Evolutionary conservation across 345 rosid genomes (phyloP).

Genomic region (Draba incana): DNA sequence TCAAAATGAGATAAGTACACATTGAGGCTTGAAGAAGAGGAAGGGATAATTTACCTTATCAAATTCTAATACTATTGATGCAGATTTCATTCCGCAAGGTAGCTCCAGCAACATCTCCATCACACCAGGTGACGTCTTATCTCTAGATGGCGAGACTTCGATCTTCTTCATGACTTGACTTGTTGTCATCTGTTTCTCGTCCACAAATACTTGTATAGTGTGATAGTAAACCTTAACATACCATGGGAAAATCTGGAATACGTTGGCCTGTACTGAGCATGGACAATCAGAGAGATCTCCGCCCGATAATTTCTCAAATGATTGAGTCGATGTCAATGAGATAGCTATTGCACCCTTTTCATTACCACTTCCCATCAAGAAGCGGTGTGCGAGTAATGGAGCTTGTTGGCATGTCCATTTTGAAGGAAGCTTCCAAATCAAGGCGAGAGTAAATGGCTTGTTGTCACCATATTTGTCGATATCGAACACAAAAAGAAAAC

Average conservation of each 20-base stretch:
- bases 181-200: constrained; percentile 55
- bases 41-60: constrained; percentile 64
- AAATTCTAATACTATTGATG: constrained; percentile 79
- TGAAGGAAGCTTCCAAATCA: constrained; percentile 67
- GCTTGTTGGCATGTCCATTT: constrained; percentile 63
- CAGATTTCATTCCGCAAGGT: constrained; percentile 73
- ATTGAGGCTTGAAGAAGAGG: constrained; percentile 1
- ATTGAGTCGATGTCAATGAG: constrained; percentile 52
- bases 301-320: constrained; percentile 26
- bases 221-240: constrained; percentile 87
- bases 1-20: not conserved
- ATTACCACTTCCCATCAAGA: constrained; percentile 88
- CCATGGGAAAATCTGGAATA: constrained; percentile 98
- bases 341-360: constrained; percentile 88
- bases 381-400: constrained; percentile 71
- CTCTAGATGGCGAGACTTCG: constrained; percentile 78
- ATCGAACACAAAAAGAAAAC: too few species aligned
- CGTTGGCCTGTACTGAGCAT: constrained; percentile 60
- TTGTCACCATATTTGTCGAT: too few species aligned
- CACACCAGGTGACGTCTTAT: constrained; percentile 86
- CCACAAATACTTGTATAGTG: constrained; percentile 70
- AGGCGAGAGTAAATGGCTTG: constrained; percentile 50
- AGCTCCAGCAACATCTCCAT: constrained; percentile 84
- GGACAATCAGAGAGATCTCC: constrained; percentile 35
- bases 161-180: constrained; percentile 67